A percentile compares a stretch with the other conserved stretches of the same genome.
phyloP scores from a whole-genome alignment of 2,329 filamentous ascomycete genomes.

The Polychaeton citri region DNA sequence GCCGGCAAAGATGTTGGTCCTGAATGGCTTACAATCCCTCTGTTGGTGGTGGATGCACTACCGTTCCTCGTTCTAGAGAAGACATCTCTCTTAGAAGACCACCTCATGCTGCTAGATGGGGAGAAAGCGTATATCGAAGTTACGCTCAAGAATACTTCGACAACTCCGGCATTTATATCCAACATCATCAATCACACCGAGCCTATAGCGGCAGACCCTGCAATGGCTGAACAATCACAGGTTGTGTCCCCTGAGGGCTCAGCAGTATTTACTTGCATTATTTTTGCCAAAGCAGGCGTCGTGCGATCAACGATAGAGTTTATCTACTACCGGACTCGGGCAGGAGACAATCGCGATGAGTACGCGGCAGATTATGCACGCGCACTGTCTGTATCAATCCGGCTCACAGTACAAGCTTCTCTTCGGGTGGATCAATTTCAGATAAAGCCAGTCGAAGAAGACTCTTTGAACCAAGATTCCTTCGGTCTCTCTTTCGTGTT shows the following conservation, averaged over 20 bases:
- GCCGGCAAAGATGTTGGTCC: background rate
- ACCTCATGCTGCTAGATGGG: conserved; percentile 85
- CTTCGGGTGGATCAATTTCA: conserved; percentile 73
- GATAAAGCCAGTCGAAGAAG: conserved; percentile 41
- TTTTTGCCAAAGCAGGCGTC: conserved; percentile 54
- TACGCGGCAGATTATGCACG: conserved; percentile 6
- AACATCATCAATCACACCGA: conserved; percentile 12
- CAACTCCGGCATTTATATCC: conserved; percentile 54
- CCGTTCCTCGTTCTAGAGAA: conserved; percentile 64
- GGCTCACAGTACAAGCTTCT: conserved; percentile 83
- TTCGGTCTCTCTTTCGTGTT: conserved; percentile 74
- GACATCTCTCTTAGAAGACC: conserved; percentile 67
- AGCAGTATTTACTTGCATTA: background rate
- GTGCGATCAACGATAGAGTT: conserved; percentile 55
- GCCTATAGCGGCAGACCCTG: conserved; percentile 2
- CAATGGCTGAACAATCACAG: background rate
- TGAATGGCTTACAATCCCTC: background rate
- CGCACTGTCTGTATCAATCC: conserved; percentile 57
- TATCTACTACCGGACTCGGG: conserved; percentile 52
- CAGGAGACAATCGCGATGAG: conserved; percentile 31
- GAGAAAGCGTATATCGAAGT: conserved; percentile 67
- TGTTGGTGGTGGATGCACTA: conserved; percentile 46
- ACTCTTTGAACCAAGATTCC: conserved; percentile 39
- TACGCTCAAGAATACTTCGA: conserved; percentile 65
- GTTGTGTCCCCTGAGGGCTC: background rate